A percentile compares a stretch with the other conserved stretches of the same genome.
These are phyloP conservation scores for Aspergillus jensenii DNA, from an alignment of 2,329 filamentous ascomycete species.

Conservation along the genomic window DNA sequence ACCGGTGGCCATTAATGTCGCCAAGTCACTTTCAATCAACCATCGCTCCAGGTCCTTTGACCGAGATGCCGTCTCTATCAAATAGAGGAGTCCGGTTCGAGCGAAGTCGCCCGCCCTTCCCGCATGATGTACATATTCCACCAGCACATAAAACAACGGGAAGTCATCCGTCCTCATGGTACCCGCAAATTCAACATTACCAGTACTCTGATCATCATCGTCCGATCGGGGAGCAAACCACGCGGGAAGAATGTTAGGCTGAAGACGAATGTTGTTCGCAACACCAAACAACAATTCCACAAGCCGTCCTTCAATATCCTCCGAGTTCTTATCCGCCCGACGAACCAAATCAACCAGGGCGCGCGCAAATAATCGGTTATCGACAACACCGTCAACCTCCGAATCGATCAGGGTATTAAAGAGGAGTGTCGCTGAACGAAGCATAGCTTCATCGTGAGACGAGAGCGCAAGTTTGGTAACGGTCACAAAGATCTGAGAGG, in stretches of 20 bases:
- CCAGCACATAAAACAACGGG: slow-evolving; percentile 89
- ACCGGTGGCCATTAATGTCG: slow-evolving; percentile 95
- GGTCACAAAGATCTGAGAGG: slow-evolving; percentile 84
- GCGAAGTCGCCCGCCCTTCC: slow-evolving; percentile 95
- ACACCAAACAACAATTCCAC: slow-evolving; percentile 95
- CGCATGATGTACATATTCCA: slow-evolving; percentile 96
- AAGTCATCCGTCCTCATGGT: slow-evolving; percentile 89
- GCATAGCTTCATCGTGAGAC: slow-evolving; percentile 80
- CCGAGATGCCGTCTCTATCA: slow-evolving; percentile 87
- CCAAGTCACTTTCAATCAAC: slow-evolving; percentile 95
- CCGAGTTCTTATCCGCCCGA: slow-evolving; percentile 64
- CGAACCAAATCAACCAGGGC: slow-evolving; percentile 85
- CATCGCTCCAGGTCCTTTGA: slow-evolving; percentile 84
- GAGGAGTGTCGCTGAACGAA: slow-evolving; percentile 79
- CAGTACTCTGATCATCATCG: slow-evolving; percentile 40
- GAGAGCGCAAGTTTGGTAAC: slow-evolving; percentile 86
- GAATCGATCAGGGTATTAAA: slow-evolving; percentile 93
- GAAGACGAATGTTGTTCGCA: slow-evolving; percentile 89
- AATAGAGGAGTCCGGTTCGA: slow-evolving; percentile 87
- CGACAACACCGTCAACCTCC: slow-evolving; percentile 92
- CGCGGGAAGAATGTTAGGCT: slow-evolving; percentile 79
- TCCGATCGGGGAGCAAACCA: slow-evolving; percentile 75
- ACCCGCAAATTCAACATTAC: slow-evolving; percentile 72
- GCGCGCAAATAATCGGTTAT: slow-evolving; percentile 79
- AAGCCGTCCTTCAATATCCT: slow-evolving; percentile 82